Conservation (phyloP, 805 yeast species). For the Ogataea henricii region DNA sequence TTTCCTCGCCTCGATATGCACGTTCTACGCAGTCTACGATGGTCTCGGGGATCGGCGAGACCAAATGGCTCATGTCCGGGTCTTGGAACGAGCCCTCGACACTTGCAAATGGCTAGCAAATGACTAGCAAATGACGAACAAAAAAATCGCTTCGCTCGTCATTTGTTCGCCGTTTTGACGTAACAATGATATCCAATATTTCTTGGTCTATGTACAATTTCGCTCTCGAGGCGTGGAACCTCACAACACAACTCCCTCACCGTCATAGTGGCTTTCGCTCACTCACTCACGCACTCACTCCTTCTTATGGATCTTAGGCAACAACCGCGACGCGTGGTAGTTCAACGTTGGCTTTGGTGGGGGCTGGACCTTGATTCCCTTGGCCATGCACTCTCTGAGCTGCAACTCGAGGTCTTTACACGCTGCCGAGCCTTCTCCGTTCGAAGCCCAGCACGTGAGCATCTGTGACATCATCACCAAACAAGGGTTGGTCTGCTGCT, state of each 20-base stretch:
- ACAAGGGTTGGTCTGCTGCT: conserved; percentile 68
- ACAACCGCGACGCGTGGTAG: conserved; percentile 57
- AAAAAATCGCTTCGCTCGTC: too few species aligned
- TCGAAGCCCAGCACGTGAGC: conserved; percentile 94
- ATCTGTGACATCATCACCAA: conserved; percentile 79
- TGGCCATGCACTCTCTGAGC: conserved; percentile 73
- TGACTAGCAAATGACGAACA: neutral
- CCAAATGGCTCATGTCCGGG: conserved; percentile 34
- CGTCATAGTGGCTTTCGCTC: neutral
- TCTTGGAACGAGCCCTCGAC: conserved; percentile 29
- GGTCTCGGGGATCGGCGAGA: conserved; percentile 38
- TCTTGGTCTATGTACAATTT: conserved; percentile 13
- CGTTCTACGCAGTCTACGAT: conserved; percentile 46
- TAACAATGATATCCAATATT: too few species aligned
- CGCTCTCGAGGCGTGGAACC: too few species aligned
- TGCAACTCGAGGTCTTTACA: conserved; percentile 70
- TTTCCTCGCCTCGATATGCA: conserved; percentile 41
- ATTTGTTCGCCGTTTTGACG: too few species aligned
- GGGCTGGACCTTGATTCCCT: conserved; percentile 34
- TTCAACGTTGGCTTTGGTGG: conserved; percentile 49
- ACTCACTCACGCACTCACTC: conserved; percentile 5
- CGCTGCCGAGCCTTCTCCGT: conserved; percentile 74
- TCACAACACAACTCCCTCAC: too few species aligned
- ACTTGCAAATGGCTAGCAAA: too few species aligned
- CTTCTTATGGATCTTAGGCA: conserved; percentile 52